Evolutionary conservation across 2,329 filamentous ascomycete genomes (phyloP).

Genomic region (Phoma sp.): DNA sequence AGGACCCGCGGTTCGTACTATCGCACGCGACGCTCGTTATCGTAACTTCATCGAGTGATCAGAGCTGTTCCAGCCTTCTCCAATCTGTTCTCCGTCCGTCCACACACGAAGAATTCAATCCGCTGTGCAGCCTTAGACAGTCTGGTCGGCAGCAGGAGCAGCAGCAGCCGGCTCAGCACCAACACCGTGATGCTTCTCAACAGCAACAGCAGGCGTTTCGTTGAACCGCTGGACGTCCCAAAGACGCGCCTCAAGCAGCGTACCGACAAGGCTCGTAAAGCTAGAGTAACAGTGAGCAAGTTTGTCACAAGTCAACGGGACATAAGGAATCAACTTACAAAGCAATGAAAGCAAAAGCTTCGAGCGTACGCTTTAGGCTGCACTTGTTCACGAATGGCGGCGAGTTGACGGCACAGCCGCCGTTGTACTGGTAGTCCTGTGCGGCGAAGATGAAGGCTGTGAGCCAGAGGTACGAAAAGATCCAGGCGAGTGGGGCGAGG

Average conservation of each 20-base stretch:
- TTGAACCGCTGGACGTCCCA: constrained; percentile 27
- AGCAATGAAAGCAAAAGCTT: constrained; percentile 35
- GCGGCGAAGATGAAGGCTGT: constrained; percentile 33
- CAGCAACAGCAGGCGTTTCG: neutral
- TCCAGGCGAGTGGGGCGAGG: constrained; percentile 24
- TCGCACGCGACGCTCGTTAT: neutral
- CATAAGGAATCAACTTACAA: constrained; percentile 22
- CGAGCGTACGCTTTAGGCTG: constrained; percentile 28
- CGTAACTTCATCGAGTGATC: neutral
- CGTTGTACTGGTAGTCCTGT: constrained; percentile 30
- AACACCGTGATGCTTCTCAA: constrained; percentile 10
- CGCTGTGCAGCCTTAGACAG: neutral
- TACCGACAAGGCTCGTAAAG: constrained; percentile 29
- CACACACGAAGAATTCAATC: neutral
- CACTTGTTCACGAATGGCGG: constrained; percentile 21
- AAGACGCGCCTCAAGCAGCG: constrained; percentile 25
- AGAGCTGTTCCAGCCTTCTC: neutral
- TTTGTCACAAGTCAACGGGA: no score
- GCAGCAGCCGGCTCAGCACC: constrained; percentile 1
- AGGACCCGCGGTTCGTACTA: neutral
- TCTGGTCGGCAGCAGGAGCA: neutral
- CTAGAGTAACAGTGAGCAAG: constrained; percentile 9
- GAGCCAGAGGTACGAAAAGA: constrained; percentile 36
- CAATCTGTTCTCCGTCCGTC: neutral
- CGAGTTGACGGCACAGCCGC: constrained; percentile 17